Conservation (phyloP, 1,284 basidiomycete species). For the Fistulinella staudtii region DNA sequence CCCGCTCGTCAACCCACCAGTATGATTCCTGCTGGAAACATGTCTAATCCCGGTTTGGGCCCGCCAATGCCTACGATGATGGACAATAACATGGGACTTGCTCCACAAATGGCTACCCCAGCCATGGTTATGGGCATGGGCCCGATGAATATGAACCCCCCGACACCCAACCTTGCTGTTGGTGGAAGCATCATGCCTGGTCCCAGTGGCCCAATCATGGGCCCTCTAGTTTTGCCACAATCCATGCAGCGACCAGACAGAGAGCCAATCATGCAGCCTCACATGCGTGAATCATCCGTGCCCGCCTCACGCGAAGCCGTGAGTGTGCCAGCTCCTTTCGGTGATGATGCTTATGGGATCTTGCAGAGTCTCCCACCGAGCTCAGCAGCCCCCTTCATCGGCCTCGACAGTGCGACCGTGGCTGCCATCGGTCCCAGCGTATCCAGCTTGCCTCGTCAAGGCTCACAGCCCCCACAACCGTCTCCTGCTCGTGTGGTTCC, state of each 20-base stretch:
- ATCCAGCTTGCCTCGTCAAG: slow-evolving; percentile 17
- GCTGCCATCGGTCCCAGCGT: slow-evolving; percentile 13
- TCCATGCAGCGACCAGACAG: slow-evolving; percentile 24
- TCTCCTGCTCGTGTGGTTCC: slow-evolving; percentile 24
- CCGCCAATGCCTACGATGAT: slow-evolving; percentile 8
- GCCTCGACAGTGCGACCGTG: slow-evolving; percentile 17
- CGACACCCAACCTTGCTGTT: slow-evolving; percentile 13
- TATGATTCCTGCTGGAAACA: no score
- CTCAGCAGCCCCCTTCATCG: slow-evolving; percentile 23
- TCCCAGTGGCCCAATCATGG: slow-evolving; percentile 20
- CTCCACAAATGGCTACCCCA: no score
- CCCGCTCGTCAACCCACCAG: no score
- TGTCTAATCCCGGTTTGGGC: slow-evolving; percentile 15
- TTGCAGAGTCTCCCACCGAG: slow-evolving; percentile 23
- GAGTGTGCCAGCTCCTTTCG: slow-evolving; percentile 3
- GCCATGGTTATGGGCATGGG: no score
- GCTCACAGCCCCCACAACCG: slow-evolving; percentile 28
- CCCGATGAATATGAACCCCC: slow-evolving; percentile 20
- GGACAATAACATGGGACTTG: slow-evolving; percentile 13
- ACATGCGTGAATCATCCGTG: slow-evolving; percentile 23
- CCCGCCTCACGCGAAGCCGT: slow-evolving; percentile 27
- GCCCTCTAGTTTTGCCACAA: slow-evolving; percentile 29
- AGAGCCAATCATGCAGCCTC: slow-evolving; percentile 25
- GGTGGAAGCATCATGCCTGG: slow-evolving; percentile 17
- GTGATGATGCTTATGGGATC: slow-evolving; percentile 3